Base-by-base conservation (phyloP, 2,329 filamentous ascomycete species). In the Colletotrichum tanaceti region DNA sequence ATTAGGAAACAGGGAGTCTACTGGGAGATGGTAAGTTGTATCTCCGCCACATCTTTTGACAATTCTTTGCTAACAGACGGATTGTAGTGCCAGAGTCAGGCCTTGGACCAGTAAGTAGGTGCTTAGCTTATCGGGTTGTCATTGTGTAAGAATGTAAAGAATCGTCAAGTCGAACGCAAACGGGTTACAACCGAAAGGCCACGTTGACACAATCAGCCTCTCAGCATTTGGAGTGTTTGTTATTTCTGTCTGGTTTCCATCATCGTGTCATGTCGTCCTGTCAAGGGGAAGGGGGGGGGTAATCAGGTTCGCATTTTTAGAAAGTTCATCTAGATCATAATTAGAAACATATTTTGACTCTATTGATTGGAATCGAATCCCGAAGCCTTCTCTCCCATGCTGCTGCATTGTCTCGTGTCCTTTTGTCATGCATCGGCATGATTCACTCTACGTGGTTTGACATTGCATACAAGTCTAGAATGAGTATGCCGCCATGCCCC, bases 81-180 rank as follows among this genome's bases (percentile, higher is more conserved):
- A 4, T 10, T 39, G n/a, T 35, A 71, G 70, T 71, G 70, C n/a
- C 70, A 70, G 53, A 68, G 57, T n/a, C 70, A 71, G 41, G 70
- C 70, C 0, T 65, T 71, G 53, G 70, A 71, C 55, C 69, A 66
- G n/a, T 71, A 58, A 66, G n/a, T 71, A 58, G 18, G 7, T 3
- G 6, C 11, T 5, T 13, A 14, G 10, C 24, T 22, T n/a, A 20
- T n/a, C 28, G 32, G 14, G n/a, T n/a, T n/a, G n/a, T n/a, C n/a
- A n/a, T 41, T 38, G 14, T 4, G 46, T 16, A 20, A 43, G 16
- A 22, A 16, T 1, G 11, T 6, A 5, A 32, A 4, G 57, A n/a
- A 28, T 1, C 10, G 20, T 13, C 3, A 24, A 49, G 20, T 0
- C 14, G 32, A 24, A 59, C 13, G 43, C n/a, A 2, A 47, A 39